Evolutionary conservation across 768 basidiomycete species (phyloP), one percentile per base, ranked within the genome.

Genomic region (Lactifluus subvellereus): DNA sequence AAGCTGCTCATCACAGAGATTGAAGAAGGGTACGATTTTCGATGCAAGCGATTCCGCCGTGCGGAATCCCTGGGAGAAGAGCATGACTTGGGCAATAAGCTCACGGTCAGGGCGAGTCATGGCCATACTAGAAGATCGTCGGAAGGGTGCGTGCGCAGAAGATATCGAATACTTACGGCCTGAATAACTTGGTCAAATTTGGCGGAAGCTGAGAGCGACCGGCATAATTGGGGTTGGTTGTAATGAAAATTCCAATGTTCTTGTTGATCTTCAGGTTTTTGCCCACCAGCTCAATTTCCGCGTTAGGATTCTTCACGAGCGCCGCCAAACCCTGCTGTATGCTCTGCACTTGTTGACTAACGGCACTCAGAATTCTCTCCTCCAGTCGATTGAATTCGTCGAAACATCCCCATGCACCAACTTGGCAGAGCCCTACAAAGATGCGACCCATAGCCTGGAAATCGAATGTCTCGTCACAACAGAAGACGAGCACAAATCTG

Each of bases 391-490:
- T 99, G 79, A 97, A 96, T 75, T 97, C 94, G 72, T 97, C 94
- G 75, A 95, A 94, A 71, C 91, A 95, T 13, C 97, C 97, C 97
- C 97, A 99, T 0, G 97, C 97, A 37, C 97, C 97, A 40, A 98
- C 97, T 79, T 97, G 95, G 76, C 97, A 99, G 14, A 99, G 83
- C 56, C 97, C 97, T 69, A 98, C 87, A 72, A 99, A 99, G 69
- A 99, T 98, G 66, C 97, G 91, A 66, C 97, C 97, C 97, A 99
- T 98, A 1, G 97, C 97, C 73, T 98, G 95, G 80, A 98, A 98
- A 75, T 99, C 97, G 75, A 99, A 98, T 0, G 92, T 97, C 74
- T 99, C 97, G 74, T 99, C 97, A 71, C 97, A 99, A 73, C 97
- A 98, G 78, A 99, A 99, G n/a, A 99, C 97, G 53, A 99, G 81